Base-by-base conservation (phyloP, 2,329 filamentous ascomycete species). In the Amauroascus verrucosus region DNA sequence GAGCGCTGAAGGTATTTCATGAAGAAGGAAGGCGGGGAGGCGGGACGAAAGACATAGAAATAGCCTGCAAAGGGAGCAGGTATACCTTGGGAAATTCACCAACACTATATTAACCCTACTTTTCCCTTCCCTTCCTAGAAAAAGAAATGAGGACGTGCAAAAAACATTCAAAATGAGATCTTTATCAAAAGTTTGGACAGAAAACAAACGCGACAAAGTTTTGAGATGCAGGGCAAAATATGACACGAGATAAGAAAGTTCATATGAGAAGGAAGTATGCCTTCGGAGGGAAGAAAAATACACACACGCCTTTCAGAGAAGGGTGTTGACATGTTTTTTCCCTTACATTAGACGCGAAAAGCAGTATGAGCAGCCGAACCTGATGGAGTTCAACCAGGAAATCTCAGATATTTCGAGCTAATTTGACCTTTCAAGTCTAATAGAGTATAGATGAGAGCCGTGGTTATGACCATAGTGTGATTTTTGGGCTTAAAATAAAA, bases 281-380 rank as follows among this genome's bases (percentile, higher is more conserved):
- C 18, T n/a, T 43, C 18, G 8, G n/a, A 47, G 45, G n/a, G 30
- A 35, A 26, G 32, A 48, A 32, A 48, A 7, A 14, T 11, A 16
- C 11, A 48, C 18, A 28, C 45, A 35, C 45, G 45, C 26, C 30
- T 48, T 35, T 32, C 45, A 16, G 33, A 47, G 20, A 9, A 11
- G 45, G 45, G 14, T 32, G 45, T 35, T 20, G 30, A 48, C 45
- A 32, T 48, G 45, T 37, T 48, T 48, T 35, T n/a, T 26, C 14
- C 14, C 6, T 22, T 20, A 14, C 7, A 24, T n/a, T 7, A 37
- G 22, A 48, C 45, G 44, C n/a, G 11, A 47, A 47, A 14, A 32
- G 14, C n/a, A 22, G 44, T 9, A 16, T 32, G 9, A 26, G 16
- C 16, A 13, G 26, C 45, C 30, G 45, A 48, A 24, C 45, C 16